Percentiles rank a stretch among this genome's conserved stretches.
These are phyloP conservation scores for Austroboletus niveus DNA, from an alignment of 1,284 basidiomycete genomes.

Conservation along the genomic window DNA sequence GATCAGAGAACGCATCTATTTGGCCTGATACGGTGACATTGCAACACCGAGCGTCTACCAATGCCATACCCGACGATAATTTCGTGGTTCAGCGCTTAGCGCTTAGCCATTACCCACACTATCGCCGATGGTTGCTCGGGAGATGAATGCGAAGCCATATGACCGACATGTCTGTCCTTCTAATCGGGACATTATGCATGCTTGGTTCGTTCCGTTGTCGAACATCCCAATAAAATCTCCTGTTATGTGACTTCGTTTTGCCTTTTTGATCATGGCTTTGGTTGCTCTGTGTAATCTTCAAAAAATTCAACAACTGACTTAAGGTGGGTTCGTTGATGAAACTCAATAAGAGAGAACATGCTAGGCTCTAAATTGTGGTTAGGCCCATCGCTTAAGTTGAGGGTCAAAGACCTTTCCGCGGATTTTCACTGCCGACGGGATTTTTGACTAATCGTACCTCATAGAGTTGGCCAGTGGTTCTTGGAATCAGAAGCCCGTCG, in stretches of 20 bases:
- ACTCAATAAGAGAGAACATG: not conserved
- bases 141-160: constrained; percentile 48
- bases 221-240: constrained; percentile 33
- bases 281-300: not conserved
- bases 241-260: constrained; percentile 10
- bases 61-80: constrained; percentile 29
- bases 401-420: not conserved
- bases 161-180: constrained; percentile 36
- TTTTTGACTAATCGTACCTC: not conserved
- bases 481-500: not conserved
- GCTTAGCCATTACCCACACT: constrained; percentile 29
- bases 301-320: constrained; percentile 6
- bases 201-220: constrained; percentile 67
- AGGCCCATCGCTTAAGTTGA: not conserved
- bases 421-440: not conserved
- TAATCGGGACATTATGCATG: constrained; percentile 27
- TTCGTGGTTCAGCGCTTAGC: constrained; percentile 11
- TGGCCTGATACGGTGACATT: not conserved
- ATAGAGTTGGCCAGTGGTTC: not conserved
- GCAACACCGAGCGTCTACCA: constrained; percentile 8
- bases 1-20: constrained; percentile 4
- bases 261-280: not conserved
- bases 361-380: not conserved
- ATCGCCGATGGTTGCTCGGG: constrained; percentile 41
- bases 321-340: not conserved